Base-by-base conservation (phyloP, 2,329 filamentous ascomycete species). In the Knoxdaviesia capensis region DNA sequence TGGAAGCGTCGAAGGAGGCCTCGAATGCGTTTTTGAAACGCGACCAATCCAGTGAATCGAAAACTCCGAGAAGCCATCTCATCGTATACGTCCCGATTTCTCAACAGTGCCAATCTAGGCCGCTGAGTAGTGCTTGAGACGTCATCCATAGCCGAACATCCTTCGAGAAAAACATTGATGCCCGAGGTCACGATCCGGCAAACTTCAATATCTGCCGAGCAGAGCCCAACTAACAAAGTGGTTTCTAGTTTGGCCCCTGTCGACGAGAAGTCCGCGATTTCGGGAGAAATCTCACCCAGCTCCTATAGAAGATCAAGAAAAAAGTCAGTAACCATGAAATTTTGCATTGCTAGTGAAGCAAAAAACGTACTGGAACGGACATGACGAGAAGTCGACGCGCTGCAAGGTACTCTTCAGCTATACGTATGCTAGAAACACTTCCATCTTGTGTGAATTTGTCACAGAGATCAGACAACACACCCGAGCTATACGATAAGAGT, bases 1-100 rank as follows among this genome's bases (percentile, higher is more conserved):
- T 71, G 65, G 59, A 80, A 70, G 39, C 67, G 67, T 29, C 73
- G 62, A 28, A 80, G 53, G 32, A 80, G 62, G 8, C 65, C 64
- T 38, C 76, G 66, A 32, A 76, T 64, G 36, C 76, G 65, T 51
- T 79, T 80, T 48, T 81, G 77, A 50, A 81, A 81, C 2, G 76
- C 77, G 7, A 80, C 77, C 6, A 79, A 57, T 1, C 77, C 77
- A 6, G 77, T 80, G 49, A 80, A 77, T 31, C 73, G 65, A 50
- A 80, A 80, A 1, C 66, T 68, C 36, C 66, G 69, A 1, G 74
- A 77, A 1, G 73, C 66, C 41, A 81, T 71, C 47, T 79, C 74
- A 29, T 62, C 58, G 46, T 75, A 80, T 2, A 75, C 59, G 6
- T 74, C 68, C 33, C 64, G 63, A 47, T 81, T 81, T 34, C 71